Evolutionary conservation across 345 rosid species (phyloP).

Genomic region (Cardamine resedifolia): DNA sequence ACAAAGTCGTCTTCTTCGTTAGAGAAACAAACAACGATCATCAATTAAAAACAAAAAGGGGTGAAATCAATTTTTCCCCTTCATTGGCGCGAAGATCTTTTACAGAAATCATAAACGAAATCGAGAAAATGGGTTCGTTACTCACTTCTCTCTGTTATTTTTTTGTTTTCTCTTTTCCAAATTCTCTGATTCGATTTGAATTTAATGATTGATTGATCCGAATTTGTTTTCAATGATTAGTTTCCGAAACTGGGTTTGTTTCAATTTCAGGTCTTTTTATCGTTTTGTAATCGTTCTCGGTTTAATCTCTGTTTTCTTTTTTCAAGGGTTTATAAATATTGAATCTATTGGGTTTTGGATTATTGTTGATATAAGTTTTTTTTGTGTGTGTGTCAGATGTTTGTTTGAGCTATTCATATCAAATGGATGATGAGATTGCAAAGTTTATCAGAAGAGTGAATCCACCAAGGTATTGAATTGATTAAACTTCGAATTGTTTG

Average conservation of each 20-base stretch:
- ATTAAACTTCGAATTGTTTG: background rate
- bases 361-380: background rate
- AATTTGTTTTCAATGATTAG: background rate
- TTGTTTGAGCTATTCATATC: slow-evolving; percentile 62
- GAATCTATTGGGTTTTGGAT: background rate
- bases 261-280: slow-evolving; percentile 18
- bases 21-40: slow-evolving; percentile 11
- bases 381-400: slow-evolving; percentile 38
- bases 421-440: slow-evolving; percentile 79
- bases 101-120: background rate
- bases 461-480: slow-evolving; percentile 69
- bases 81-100: background rate
- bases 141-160: background rate
- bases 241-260: slow-evolving; percentile 29
- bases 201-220: background rate
- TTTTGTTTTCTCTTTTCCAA: too few species aligned
- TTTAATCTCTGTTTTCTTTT: slow-evolving; percentile 21
- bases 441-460: slow-evolving; percentile 79
- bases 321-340: too few species aligned
- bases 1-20: slow-evolving; percentile 29
- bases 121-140: slow-evolving; percentile 34
- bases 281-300: slow-evolving; percentile 1
- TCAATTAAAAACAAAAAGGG: background rate
- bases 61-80: background rate
- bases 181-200: background rate